Evolutionary conservation across 768 basidiomycete species (phyloP).

Genomic region (Boletus bicolor): DNA sequence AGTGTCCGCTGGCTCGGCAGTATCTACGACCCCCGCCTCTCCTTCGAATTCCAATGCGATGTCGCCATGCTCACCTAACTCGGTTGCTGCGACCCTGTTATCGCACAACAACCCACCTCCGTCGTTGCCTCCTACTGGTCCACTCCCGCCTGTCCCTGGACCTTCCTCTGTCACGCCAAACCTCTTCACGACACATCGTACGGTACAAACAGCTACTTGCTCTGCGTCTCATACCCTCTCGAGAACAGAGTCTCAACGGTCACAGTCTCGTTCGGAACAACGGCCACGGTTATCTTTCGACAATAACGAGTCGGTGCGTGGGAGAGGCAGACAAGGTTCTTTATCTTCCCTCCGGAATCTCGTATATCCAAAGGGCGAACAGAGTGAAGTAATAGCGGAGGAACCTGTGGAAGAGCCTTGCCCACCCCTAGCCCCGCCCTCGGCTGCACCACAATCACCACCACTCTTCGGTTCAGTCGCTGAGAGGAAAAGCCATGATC

Average conservation of each 20-base stretch:
- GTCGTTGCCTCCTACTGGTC: constrained; percentile 52
- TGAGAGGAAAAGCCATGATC: constrained; percentile 8
- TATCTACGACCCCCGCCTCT: neutral
- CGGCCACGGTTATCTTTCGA: constrained; percentile 18
- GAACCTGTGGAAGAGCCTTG: constrained; percentile 6
- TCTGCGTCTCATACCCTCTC: constrained; percentile 27
- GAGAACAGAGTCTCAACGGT: constrained; percentile 13
- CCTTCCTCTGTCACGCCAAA: constrained; percentile 54
- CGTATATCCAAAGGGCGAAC: constrained; percentile 10
- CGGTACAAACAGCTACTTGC: constrained; percentile 21
- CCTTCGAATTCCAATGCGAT: constrained; percentile 4
- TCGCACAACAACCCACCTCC: constrained; percentile 49
- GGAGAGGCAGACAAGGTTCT: constrained; percentile 25
- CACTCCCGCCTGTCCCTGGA: constrained; percentile 66
- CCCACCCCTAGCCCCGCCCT: neutral
- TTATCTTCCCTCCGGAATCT: constrained; percentile 30
- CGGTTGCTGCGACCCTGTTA: constrained; percentile 1
- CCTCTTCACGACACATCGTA: constrained; percentile 41
- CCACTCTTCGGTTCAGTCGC: constrained; percentile 5
- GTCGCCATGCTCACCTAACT: constrained; percentile 16
- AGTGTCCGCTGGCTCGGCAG: constrained; percentile 2
- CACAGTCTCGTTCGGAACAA: constrained; percentile 18
- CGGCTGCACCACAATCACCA: neutral
- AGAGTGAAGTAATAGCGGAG: constrained; percentile 18
- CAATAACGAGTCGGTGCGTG: constrained; percentile 10